These are phyloP conservation scores for Cyclotella choctawhatcheeana DNA, from an alignment of 108 stramenopile genomes.

Conservation along the genomic window DNA sequence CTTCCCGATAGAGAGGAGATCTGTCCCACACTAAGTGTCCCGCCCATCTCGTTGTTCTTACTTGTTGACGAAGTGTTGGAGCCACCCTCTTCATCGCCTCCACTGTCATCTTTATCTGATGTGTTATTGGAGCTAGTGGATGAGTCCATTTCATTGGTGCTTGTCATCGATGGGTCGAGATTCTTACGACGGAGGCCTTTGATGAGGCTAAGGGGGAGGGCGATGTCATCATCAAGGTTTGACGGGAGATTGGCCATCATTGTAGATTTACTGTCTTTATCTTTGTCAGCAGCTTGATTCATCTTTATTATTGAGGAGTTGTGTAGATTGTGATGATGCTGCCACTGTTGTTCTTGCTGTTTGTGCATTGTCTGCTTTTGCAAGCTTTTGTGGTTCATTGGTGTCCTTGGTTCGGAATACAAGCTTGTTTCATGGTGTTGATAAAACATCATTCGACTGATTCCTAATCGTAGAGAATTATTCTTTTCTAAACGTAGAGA, in stretches of 20 bases:
- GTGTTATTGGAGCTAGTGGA: conserved; percentile 26
- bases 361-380: no score
- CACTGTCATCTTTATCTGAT: conserved; percentile 44
- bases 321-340: no score
- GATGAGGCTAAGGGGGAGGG: conserved; percentile 38
- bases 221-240: conserved; percentile 30
- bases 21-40: conserved; percentile 15
- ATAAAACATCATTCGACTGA: no score
- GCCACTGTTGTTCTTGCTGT: no score
- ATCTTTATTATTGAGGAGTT: neutral
- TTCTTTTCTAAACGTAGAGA: no score
- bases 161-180: neutral
- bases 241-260: conserved; percentile 11
- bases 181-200: conserved; percentile 26
- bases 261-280: neutral
- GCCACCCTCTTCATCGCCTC: conserved; percentile 33
- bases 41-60: conserved; percentile 1
- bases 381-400: no score
- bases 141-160: conserved; percentile 16
- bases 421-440: no score
- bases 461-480: no score
- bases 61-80: conserved; percentile 34
- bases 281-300: neutral
- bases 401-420: no score
- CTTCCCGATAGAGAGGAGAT: conserved; percentile 37